phyloP scores from a whole-genome alignment of 2,329 filamentous ascomycete genomes.

The Fusarium gaditjirri region DNA sequence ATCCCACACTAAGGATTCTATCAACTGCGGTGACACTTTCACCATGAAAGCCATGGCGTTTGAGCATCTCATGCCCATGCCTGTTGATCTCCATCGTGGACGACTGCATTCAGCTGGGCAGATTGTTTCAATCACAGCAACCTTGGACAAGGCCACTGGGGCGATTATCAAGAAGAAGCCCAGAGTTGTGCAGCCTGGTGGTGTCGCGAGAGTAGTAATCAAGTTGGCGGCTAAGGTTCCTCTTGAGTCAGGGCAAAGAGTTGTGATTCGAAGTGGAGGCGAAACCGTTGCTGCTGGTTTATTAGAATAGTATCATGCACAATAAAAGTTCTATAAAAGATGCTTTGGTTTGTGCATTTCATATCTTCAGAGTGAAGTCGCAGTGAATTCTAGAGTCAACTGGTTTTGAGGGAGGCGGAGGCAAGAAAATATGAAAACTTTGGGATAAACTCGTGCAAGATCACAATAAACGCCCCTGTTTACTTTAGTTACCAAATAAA shows the following conservation, averaged over 20 bases:
- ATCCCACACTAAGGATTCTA: conserved; percentile 75
- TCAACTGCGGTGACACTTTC: conserved; percentile 77
- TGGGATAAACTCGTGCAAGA: not conserved
- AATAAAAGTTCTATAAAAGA: not conserved
- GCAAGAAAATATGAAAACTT: not conserved
- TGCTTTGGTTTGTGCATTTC: not conserved
- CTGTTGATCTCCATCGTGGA: conserved; percentile 88
- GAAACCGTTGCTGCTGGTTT: conserved; percentile 89
- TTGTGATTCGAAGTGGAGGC: conserved; percentile 84
- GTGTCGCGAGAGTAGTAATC: conserved; percentile 80
- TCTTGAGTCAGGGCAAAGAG: conserved; percentile 80
- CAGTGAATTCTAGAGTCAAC: not conserved
- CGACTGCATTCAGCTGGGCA: conserved; percentile 81
- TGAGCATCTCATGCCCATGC: conserved; percentile 88
- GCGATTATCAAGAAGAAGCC: conserved; percentile 84
- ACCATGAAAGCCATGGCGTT: conserved; percentile 89
- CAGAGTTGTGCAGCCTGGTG: conserved; percentile 82
- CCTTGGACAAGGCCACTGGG: conserved; percentile 82
- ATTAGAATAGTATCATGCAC: conserved; percentile 66
- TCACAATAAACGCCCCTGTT: not conserved
- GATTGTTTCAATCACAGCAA: conserved; percentile 76
- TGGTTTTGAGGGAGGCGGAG: not conserved
- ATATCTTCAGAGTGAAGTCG: not conserved
- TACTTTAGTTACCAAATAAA: not conserved
- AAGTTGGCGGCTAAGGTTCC: conserved; percentile 80